These are phyloP conservation scores for Candida sp. DNA, from an alignment of 1,139 yeast species.

Conservation along the genomic window DNA sequence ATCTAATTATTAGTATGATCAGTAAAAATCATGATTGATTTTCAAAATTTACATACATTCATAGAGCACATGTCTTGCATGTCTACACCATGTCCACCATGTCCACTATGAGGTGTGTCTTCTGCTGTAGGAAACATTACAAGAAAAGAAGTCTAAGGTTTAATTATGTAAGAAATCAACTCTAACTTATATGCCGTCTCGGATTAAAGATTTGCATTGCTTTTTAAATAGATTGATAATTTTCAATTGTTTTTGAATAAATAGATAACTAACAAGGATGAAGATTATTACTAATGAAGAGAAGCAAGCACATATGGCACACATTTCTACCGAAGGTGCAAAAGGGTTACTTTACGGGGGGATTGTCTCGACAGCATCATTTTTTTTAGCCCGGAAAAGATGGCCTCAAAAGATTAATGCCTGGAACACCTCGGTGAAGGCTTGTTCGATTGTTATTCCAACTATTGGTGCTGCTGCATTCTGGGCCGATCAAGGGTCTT, in stretches of 20 bases:
- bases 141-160: not conserved
- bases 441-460: conserved; percentile 40
- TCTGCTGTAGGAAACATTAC: not conserved
- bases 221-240: too few species aligned
- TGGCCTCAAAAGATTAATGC: conserved; percentile 31
- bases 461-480: conserved; percentile 38
- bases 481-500: conserved; percentile 49
- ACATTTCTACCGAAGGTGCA: conserved; percentile 34
- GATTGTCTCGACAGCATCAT: conserved; percentile 30
- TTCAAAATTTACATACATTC: conserved; percentile 34
- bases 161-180: too few species aligned
- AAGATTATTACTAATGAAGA: conserved; percentile 39
- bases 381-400: conserved; percentile 27
- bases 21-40: not conserved
- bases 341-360: conserved; percentile 42
- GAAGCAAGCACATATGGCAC: conserved; percentile 37
- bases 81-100: conserved; percentile 16
- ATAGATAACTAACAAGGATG: conserved; percentile 16
- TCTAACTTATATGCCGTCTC: not conserved
- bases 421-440: conserved; percentile 38
- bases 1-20: conserved; percentile 33
- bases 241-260: too few species aligned
- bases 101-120: conserved; percentile 7
- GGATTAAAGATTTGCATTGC: too few species aligned
- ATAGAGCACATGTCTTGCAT: conserved; percentile 53